Percentiles rank a stretch among this genome's conserved stretches.
Conservation (phyloP, 1,284 basidiomycete genomes). For the Sporisorium sorghi region DNA sequence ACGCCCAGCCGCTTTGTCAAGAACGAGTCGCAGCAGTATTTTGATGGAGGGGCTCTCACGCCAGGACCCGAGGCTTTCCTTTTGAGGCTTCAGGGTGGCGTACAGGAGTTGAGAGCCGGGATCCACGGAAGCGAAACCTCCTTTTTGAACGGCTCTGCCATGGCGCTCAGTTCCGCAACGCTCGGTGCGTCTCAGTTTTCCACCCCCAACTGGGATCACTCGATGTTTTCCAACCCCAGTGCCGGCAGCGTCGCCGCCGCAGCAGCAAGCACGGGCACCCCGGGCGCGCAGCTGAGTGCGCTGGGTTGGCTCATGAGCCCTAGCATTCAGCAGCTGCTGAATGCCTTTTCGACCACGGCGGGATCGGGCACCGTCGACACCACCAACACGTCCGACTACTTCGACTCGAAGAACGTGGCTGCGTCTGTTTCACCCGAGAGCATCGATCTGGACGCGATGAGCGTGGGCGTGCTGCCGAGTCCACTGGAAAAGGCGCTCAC, state of each 20-base stretch:
- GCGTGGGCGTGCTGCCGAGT: constrained; percentile 17
- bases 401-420: constrained; percentile 38
- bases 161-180: constrained; percentile 35
- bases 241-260: constrained; percentile 26
- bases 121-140: constrained; percentile 56
- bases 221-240: constrained; percentile 41
- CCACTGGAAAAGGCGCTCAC: constrained; percentile 53
- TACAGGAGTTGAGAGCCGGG: constrained; percentile 59
- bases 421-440: constrained; percentile 1
- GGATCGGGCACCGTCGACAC: constrained; percentile 38
- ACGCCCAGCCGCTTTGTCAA: constrained; percentile 54
- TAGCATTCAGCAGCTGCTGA: constrained; percentile 58
- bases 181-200: constrained; percentile 36
- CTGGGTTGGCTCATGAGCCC: constrained; percentile 61
- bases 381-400: constrained; percentile 44
- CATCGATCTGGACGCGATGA: constrained; percentile 14
- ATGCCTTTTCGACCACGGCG: constrained; percentile 35
- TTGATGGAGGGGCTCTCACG: constrained; percentile 60
- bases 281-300: constrained; percentile 36
- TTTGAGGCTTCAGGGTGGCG: constrained; percentile 58
- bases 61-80: constrained; percentile 62
- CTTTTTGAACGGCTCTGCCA: constrained; percentile 41
- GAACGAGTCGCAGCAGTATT: constrained; percentile 52
- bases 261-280: constrained; percentile 31
- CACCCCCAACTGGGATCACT: constrained; percentile 43